Conservation (phyloP, 148 eudicot species). For the Silene conica region DNA sequence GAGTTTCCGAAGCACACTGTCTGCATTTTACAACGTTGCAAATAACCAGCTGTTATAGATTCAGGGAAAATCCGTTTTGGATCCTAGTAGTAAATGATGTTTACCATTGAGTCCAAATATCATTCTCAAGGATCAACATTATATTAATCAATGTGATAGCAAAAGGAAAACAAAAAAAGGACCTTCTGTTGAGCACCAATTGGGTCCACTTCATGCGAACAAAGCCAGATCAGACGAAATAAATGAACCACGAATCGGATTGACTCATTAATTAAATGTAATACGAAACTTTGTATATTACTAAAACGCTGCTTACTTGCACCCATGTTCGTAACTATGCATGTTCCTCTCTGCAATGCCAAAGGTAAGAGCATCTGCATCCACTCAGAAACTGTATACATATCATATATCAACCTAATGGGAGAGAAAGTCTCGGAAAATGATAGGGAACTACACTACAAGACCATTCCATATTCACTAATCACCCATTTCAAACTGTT, state of each 20-base stretch:
- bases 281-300: not conserved
- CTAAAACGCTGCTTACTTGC: slow-evolving; percentile 56
- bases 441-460: not conserved
- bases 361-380: slow-evolving; percentile 87
- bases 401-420: too few relatives aligned
- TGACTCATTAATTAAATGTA: slow-evolving; percentile 9
- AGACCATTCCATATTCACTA: not conserved
- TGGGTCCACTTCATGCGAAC: too few relatives aligned
- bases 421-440: not conserved
- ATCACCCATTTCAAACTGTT: not conserved
- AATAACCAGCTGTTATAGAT: too few relatives aligned
- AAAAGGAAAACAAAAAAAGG: too few relatives aligned
- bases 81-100: too few relatives aligned
- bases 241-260: not conserved
- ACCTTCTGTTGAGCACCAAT: too few relatives aligned
- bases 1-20: too few relatives aligned
- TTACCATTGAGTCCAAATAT: too few relatives aligned
- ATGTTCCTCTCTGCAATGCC: slow-evolving; percentile 76
- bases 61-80: too few relatives aligned
- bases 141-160: too few relatives aligned
- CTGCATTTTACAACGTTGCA: too few relatives aligned
- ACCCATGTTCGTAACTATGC: slow-evolving; percentile 98
- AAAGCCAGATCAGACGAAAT: slow-evolving; percentile 11
- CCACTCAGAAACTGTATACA: slow-evolving; percentile 81
- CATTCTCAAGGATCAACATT: too few relatives aligned